Percentiles rank a stretch among this genome's conserved stretches.
These are phyloP conservation scores for Linum trigynum DNA, from an alignment of 345 rosid species.

Conservation along the genomic window DNA sequence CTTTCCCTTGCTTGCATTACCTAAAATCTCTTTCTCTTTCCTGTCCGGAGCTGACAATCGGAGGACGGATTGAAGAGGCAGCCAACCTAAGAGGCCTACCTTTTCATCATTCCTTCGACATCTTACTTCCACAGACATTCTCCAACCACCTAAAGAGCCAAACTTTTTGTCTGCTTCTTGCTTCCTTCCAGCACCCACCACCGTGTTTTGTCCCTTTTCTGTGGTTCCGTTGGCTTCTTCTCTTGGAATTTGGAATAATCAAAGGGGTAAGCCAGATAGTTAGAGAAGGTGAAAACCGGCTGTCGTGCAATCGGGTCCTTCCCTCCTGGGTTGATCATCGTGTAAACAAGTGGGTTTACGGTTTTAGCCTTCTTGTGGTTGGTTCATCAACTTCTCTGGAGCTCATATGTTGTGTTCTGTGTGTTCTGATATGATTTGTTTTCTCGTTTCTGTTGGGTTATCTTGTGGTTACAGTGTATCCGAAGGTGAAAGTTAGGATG, in stretches of 20 bases:
- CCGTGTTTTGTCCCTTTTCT: neutral
- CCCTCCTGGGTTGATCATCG: neutral
- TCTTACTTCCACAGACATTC: neutral
- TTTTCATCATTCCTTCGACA: too few relatives aligned
- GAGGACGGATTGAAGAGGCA: neutral
- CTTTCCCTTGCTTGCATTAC: neutral
- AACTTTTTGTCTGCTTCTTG: neutral
- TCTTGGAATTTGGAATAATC: neutral
- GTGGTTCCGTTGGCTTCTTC: neutral
- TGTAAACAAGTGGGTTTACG: slow-evolving; percentile 17
- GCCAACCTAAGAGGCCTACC: neutral
- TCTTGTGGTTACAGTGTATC: slow-evolving; percentile 38
- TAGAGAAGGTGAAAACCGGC: too few relatives aligned
- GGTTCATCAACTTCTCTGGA: neutral
- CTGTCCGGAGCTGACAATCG: neutral
- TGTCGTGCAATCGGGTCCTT: too few relatives aligned
- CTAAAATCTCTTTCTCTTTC: neutral
- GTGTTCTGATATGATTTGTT: slow-evolving; percentile 13
- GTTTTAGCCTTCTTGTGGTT: neutral
- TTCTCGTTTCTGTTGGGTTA: neutral
- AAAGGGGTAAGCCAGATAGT: neutral
- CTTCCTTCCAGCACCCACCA: slow-evolving; percentile 1
- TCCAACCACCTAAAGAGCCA: too few relatives aligned
- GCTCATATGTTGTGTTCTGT: neutral
- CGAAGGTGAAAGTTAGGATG: slow-evolving; percentile 42